Evolutionary conservation across 1,284 basidiomycete genomes (phyloP), one percentile per base, ranked within the genome.

Genomic region (Fomitopsis schrenkii): DNA sequence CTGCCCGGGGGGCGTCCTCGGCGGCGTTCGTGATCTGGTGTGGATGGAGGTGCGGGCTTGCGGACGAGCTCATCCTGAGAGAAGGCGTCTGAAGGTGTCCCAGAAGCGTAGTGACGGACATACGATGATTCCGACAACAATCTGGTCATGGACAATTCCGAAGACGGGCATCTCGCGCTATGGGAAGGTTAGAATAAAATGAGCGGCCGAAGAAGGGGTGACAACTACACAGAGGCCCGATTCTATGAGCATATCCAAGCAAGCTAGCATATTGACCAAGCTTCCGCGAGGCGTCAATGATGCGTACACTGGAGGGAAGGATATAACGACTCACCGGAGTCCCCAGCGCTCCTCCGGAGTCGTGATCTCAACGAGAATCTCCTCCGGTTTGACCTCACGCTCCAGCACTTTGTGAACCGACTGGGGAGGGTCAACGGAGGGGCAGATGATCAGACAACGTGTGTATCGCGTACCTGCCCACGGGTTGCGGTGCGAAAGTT

Each of bases 401-500:
- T 97, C 94, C 17, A 97, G 79, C 48, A 83, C 79, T 66, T 90
- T 90, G 74, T 97, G 95, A 0, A 96, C 79, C 28, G 79, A 79
- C 91, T 86, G 35, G n/a, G 41, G 10, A 30, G 26, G 17, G n/a
- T 9, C 3, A 28, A 50, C 19, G n/a, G 59, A 26, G 58, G 59
- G 46, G 28, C 14, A 9, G 5, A 17, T 7, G 19, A 1, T 28
- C 19, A 5, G 17, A 44, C 22, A 15, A 15, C 36, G 17, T 9
- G 6, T 7, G 19, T n/a, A 30, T 17, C 6, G 30, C 61, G 41
- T 65, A 91, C 92, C 73, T 78, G 78, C 28, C 93, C 92, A 58
- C 82, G 78, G 62, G 80, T 79, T 55, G 85, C 80, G 17, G 78
- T 81, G 41, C 75, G 72, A 60, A 94, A 86, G 64, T 90, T 91